Evolutionary conservation across 2,329 filamentous ascomycete genomes (phyloP).

Genomic region (Ophiocordyceps robertsii): DNA sequence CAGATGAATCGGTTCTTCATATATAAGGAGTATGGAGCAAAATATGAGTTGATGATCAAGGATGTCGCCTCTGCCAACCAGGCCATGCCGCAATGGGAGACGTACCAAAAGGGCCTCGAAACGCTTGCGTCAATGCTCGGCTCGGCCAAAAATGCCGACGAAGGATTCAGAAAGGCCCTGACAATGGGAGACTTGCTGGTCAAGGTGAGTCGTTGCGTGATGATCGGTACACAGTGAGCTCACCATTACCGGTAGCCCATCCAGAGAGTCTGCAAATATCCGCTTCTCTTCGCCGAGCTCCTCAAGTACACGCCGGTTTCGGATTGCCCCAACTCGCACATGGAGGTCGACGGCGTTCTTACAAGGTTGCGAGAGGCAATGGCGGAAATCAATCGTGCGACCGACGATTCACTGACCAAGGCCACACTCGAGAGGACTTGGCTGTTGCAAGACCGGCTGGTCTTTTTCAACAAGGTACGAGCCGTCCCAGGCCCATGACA

Average conservation of each 20-base stretch:
- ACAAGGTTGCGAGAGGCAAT: conserved; percentile 62
- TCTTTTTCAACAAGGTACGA: conserved; percentile 55
- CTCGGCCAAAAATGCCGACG: conserved; percentile 50
- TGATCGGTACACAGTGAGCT: background rate
- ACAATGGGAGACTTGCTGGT: conserved; percentile 79
- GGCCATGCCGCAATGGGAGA: conserved; percentile 58
- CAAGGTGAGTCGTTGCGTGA: conserved; percentile 45
- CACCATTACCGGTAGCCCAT: conserved; percentile 50
- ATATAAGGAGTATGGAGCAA: conserved; percentile 86
- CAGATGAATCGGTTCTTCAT: conserved; percentile 71
- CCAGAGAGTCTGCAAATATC: conserved; percentile 84
- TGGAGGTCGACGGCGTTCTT: conserved; percentile 63
- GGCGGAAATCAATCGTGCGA: conserved; percentile 71
- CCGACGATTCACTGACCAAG: conserved; percentile 58
- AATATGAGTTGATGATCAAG: conserved; percentile 74
- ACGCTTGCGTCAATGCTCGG: conserved; percentile 62
- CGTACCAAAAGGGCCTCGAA: conserved; percentile 77
- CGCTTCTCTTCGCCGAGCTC: conserved; percentile 72
- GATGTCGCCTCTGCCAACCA: conserved; percentile 59
- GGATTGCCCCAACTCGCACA: conserved; percentile 74
- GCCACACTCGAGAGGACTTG: conserved; percentile 68
- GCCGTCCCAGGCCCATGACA: background rate
- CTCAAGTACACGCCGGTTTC: conserved; percentile 69
- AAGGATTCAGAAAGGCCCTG: conserved; percentile 58
- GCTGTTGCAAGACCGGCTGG: conserved; percentile 68